A percentile compares a stretch with the other conserved stretches of the same genome.
Conservation (phyloP, 768 basidiomycete species). For the Macrolepiota fuliginosa region DNA sequence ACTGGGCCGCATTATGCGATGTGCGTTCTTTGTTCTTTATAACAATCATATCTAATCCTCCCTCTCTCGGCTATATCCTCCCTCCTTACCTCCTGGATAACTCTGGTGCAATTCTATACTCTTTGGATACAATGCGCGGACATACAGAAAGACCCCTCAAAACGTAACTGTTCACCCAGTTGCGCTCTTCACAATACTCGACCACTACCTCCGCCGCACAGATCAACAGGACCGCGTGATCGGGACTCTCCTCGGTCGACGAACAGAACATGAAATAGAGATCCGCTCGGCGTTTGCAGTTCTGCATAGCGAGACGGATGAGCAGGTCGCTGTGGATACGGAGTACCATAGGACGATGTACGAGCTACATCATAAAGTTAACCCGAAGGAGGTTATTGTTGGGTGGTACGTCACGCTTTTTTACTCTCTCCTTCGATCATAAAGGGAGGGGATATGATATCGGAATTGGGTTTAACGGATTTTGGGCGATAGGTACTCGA, state of each 20-base stretch:
- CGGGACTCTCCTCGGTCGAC: constrained; percentile 88
- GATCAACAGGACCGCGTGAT: constrained; percentile 86
- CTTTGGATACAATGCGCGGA: not conserved
- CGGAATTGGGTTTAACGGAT: not conserved
- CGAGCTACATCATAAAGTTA: constrained; percentile 83
- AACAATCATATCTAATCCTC: constrained; percentile 7
- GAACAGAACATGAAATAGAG: constrained; percentile 67
- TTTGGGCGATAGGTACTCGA: constrained; percentile 73
- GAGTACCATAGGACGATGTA: constrained; percentile 94
- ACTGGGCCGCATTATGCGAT: constrained; percentile 32
- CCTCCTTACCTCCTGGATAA: not conserved
- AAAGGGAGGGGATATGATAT: too few relatives aligned
- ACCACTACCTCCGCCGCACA: constrained; percentile 90
- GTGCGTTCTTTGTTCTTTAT: constrained; percentile 27
- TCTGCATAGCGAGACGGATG: constrained; percentile 86
- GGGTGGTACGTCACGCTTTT: constrained; percentile 70
- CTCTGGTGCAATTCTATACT: not conserved
- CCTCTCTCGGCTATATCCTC: not conserved
- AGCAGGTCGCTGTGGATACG: constrained; percentile 95
- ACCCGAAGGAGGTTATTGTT: constrained; percentile 86
- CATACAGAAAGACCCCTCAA: constrained; percentile 62
- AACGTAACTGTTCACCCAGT: constrained; percentile 86
- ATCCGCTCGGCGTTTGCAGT: constrained; percentile 88
- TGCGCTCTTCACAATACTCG: constrained; percentile 91
- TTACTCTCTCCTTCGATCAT: too few relatives aligned